A percentile compares a stretch with the other conserved stretches of the same genome.
Evolutionary conservation across 2,329 filamentous ascomycete species (phyloP).

Genomic region (Nemania diffusa): DNA sequence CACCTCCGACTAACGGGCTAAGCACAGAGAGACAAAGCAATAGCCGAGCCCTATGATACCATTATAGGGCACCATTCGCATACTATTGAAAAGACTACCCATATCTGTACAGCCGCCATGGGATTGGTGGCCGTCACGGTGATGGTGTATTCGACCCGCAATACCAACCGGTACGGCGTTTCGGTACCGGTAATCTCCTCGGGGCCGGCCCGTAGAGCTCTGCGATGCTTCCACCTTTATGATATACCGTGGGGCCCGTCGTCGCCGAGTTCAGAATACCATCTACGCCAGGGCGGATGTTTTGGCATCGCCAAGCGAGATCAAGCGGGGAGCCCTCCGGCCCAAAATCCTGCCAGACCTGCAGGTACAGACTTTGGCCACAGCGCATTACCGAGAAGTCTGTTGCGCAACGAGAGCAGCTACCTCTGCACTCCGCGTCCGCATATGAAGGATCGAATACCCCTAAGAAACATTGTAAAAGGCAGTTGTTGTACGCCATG

Average conservation of each 20-base stretch:
- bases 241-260: neutral
- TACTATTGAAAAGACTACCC: too few relatives aligned
- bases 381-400: constrained; percentile 10
- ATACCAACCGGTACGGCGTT: neutral
- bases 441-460: neutral
- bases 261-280: neutral
- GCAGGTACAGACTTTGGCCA: neutral
- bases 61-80: too few relatives aligned
- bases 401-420: constrained; percentile 8
- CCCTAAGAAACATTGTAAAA: neutral
- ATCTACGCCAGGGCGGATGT: neutral
- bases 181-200: neutral
- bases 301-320: constrained; percentile 13
- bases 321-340: constrained; percentile 11
- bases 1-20: too few relatives aligned
- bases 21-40: too few relatives aligned
- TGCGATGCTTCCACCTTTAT: neutral
- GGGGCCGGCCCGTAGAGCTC: neutral
- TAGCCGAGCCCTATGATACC: too few relatives aligned
- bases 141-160: too few relatives aligned
- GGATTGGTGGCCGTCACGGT: too few relatives aligned
- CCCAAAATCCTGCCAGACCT: constrained; percentile 26
- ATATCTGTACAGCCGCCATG: too few relatives aligned
- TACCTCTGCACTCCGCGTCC: neutral
- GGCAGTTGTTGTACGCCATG: neutral